These are phyloP conservation scores for Fusarium abutilonis DNA, from an alignment of 2,329 filamentous ascomycete species.

Conservation along the genomic window DNA sequence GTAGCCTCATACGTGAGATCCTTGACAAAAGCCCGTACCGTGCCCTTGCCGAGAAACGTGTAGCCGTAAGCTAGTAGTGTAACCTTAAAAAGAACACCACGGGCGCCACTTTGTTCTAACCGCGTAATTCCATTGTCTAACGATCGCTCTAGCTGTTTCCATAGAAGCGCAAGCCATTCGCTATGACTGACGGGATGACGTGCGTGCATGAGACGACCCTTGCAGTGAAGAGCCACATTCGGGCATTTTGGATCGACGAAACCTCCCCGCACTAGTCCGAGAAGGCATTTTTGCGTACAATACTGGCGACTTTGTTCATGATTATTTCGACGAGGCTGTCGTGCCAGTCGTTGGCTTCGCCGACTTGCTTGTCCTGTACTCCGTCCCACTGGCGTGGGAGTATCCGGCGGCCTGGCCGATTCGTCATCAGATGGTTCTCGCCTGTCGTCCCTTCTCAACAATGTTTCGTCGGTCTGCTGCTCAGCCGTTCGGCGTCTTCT, in stretches of 20 bases:
- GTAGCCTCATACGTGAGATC: slow-evolving; percentile 51
- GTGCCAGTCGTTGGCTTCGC: no score
- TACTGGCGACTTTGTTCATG: slow-evolving; percentile 8
- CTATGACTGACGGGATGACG: slow-evolving; percentile 46
- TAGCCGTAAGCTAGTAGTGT: slow-evolving; percentile 55
- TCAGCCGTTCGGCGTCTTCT: no score
- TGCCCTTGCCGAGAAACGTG: slow-evolving; percentile 56
- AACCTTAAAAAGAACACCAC: slow-evolving; percentile 54
- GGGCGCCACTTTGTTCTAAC: slow-evolving; percentile 47
- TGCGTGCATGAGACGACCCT: background rate
- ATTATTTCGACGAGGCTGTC: no score
- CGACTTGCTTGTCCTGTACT: no score
- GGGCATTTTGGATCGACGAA: slow-evolving; percentile 16
- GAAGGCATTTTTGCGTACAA: slow-evolving; percentile 24
- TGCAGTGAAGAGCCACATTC: slow-evolving; percentile 46
- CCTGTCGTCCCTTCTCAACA: no score
- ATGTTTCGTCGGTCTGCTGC: no score
- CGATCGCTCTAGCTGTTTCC: slow-evolving; percentile 45
- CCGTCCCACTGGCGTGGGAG: no score
- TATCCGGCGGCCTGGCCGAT: no score
- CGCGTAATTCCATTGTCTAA: slow-evolving; percentile 47
- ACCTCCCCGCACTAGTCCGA: background rate
- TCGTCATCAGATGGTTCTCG: no score
- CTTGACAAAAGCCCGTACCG: slow-evolving; percentile 45
- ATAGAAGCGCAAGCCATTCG: slow-evolving; percentile 46